Evolutionary conservation across 805 yeast genomes (phyloP), one percentile per base, ranked within the genome.

Genomic region (Cephaloascus albidus): DNA sequence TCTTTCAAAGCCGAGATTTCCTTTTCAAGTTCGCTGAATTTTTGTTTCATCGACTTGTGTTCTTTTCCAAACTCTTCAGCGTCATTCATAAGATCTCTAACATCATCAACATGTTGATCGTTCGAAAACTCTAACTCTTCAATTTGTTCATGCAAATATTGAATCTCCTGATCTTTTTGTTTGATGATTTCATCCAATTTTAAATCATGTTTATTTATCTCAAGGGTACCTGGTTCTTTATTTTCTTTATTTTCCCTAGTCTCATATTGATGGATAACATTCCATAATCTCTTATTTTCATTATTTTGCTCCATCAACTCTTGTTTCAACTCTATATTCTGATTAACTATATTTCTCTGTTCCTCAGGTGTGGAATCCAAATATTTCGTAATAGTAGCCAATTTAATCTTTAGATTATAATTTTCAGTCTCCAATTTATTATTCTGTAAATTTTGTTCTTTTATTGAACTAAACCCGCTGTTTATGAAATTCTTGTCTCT

Each of bases 301-400:
- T 26, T 15, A 19, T 38, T 38, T 40, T 26, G 18, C 12, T 37
- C 32, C 18, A 43, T 18, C 18, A 56, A 48, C 37, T 57, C 54
- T 38, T 58, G 60, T 34, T 48, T 55, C 38, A 64, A 45, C 15
- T 57, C 56, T 10, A 65, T 57, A 41, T 68, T 68, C 42, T 63
- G 63, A 39, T 52, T 53, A 27, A 68, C 54, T 38, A 70, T 39
- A 4, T 60, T 63, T 2, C 52, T 46, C 27, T 64, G 61, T 39
- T 67, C 72, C 31, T 51, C 54, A 0, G 76, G 75, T n/a, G 70
- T 55, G n/a, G 58, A 63, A 37, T 63, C 57, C 33, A 66, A 52
- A 38, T 57, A 64, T 46, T 60, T 57, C 4, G 63, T 60, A 23
- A 68, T 51, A 3, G 68, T 63, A 2, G 70, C 66, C 31, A 68